Conservation (phyloP, 176 grass and related monocot genomes). For the Oryza glumipatula region DNA sequence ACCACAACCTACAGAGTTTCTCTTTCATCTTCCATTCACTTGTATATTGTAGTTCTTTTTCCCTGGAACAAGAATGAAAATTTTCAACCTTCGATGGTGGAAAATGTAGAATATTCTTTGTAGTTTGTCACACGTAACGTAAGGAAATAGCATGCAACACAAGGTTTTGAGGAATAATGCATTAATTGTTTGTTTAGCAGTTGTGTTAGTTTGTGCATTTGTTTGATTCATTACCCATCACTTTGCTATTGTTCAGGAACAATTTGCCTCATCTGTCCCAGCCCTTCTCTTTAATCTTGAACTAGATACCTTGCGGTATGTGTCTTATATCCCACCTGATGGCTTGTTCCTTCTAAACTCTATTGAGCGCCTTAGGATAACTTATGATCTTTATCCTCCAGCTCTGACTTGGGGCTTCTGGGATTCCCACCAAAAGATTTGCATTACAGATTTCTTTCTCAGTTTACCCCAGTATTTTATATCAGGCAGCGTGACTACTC, state of each 20-base stretch:
- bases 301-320: conserved; percentile 88
- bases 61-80: not conserved
- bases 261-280: conserved; percentile 69
- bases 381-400: conserved; percentile 40
- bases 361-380: not conserved
- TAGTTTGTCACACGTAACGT: not conserved
- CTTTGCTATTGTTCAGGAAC: conserved; percentile 67
- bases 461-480: conserved; percentile 90
- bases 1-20: not conserved
- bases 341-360: conserved; percentile 7
- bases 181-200: not conserved
- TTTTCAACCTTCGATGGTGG: not conserved
- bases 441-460: conserved; percentile 95
- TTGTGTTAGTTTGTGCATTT: not conserved
- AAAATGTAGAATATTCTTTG: not conserved
- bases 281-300: conserved; percentile 96
- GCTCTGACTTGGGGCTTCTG: conserved; percentile 93
- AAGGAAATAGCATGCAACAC: not conserved
- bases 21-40: not conserved
- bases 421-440: conserved; percentile 93
- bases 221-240: conserved; percentile 4
- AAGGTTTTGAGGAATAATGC: not conserved
- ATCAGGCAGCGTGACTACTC: conserved; percentile 96
- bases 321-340: conserved; percentile 26
- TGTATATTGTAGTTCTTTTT: not conserved